Evolutionary conservation across 75 land plant genomes (phyloP).

Genomic region (Gnetum montanum): DNA sequence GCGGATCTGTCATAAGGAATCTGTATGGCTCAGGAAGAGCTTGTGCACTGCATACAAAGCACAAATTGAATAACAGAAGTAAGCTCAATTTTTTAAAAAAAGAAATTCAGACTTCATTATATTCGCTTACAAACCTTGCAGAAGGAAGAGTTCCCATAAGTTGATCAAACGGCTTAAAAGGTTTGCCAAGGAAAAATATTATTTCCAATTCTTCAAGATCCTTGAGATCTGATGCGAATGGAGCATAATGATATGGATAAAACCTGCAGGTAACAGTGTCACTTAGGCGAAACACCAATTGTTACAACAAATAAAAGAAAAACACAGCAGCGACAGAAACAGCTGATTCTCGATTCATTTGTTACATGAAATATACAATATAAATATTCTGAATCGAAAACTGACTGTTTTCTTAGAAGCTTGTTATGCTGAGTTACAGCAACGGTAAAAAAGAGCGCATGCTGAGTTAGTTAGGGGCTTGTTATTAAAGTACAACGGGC

Average conservation of each 20-base stretch:
- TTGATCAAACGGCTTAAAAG: slow-evolving; percentile 96
- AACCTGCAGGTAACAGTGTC: slow-evolving; percentile 17
- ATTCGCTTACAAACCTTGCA: slow-evolving; percentile 47
- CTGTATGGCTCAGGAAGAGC: slow-evolving; percentile 76
- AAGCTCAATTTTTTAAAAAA: background rate
- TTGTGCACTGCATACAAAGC: slow-evolving; percentile 35
- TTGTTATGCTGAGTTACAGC: background rate
- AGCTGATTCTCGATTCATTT: background rate
- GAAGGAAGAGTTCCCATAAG: slow-evolving; percentile 92
- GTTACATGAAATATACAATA: too few relatives aligned
- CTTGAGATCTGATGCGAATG: slow-evolving; percentile 92
- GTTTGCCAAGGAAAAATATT: slow-evolving; percentile 69
- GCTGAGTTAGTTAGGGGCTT: too few relatives aligned
- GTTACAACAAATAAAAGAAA: background rate
- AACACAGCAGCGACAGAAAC: background rate
- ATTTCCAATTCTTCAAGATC: slow-evolving; percentile 65
- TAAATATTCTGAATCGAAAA: too few relatives aligned
- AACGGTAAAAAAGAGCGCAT: background rate
- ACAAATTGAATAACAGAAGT: background rate
- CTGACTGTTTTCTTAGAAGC: background rate
- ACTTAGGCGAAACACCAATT: too few relatives aligned
- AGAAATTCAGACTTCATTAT: background rate
- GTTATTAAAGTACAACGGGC: too few relatives aligned
- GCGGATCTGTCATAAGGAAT: slow-evolving; percentile 69
- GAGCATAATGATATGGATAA: slow-evolving; percentile 87